Percentiles rank a stretch among this genome's conserved stretches.
Conservation (phyloP, 2,329 filamentous ascomycete genomes). For the Ramichloridium luteum region DNA sequence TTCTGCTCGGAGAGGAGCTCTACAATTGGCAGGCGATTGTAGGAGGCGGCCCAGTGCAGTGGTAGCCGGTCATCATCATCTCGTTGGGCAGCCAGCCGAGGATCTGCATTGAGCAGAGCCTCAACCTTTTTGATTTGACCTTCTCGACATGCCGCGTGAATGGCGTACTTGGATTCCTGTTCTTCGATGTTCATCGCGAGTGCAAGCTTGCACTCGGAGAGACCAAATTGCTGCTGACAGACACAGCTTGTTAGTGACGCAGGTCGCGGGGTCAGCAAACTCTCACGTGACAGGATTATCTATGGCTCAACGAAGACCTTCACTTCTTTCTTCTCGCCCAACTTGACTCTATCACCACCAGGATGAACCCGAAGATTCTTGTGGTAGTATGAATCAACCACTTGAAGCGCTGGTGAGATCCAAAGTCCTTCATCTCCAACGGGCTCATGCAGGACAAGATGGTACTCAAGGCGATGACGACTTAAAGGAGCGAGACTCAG, state of each 20-base stretch:
- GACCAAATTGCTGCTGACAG: too few relatives aligned
- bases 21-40: conserved; percentile 65
- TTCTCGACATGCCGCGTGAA: conserved; percentile 78
- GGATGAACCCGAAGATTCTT: conserved; percentile 73
- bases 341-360: conserved; percentile 59
- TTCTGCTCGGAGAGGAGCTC: conserved; percentile 57
- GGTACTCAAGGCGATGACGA: conserved; percentile 59
- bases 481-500: conserved; percentile 75
- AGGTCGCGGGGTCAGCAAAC: too few relatives aligned
- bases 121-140: conserved; percentile 68
- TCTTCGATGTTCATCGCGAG: conserved; percentile 23
- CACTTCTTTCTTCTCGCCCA: conserved; percentile 41
- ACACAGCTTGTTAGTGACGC: too few relatives aligned
- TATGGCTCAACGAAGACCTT: conserved; percentile 26
- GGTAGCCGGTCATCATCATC: conserved; percentile 84
- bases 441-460: conserved; percentile 50
- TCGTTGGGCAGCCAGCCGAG: conserved; percentile 57
- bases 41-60: conserved; percentile 87
- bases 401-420: conserved; percentile 60
- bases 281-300: not conserved
- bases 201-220: too few relatives aligned
- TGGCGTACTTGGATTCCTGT: conserved; percentile 54
- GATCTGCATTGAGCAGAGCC: conserved; percentile 63
- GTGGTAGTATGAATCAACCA: conserved; percentile 85
- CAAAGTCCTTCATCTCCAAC: conserved; percentile 41